These are phyloP conservation scores for Ophiognomonia clavigignenti-juglandacearum DNA, from an alignment of 2,329 filamentous ascomycete species.

Conservation along the genomic window DNA sequence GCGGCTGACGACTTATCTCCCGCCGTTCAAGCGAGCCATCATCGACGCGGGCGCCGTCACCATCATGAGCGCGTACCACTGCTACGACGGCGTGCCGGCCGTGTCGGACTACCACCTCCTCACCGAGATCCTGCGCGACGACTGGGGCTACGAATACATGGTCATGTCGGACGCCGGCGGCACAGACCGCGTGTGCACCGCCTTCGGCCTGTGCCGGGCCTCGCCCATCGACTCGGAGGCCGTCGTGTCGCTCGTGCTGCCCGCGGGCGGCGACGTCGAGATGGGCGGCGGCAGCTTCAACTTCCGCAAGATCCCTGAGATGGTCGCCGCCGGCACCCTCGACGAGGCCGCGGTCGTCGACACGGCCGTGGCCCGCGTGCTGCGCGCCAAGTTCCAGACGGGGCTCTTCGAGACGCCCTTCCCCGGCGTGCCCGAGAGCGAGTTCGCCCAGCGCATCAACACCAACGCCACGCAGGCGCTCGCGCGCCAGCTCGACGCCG, in stretches of 20 bases:
- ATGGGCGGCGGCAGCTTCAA: constrained; percentile 75
- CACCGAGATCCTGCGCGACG: constrained; percentile 62
- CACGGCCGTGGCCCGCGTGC: constrained; percentile 58
- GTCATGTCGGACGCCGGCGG: constrained; percentile 61
- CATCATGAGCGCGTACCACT: constrained; percentile 72
- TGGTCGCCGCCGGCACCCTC: constrained; percentile 58
- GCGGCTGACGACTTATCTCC: constrained; percentile 51
- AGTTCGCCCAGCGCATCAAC: constrained; percentile 57
- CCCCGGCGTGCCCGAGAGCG: constrained; percentile 47
- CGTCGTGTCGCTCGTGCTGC: constrained; percentile 54
- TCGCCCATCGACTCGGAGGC: constrained; percentile 60
- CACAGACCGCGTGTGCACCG: constrained; percentile 61
- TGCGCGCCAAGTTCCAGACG: constrained; percentile 63
- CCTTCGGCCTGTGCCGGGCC: constrained; percentile 59
- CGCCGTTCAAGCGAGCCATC: constrained; percentile 64
- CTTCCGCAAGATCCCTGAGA: constrained; percentile 59
- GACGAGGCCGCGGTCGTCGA: constrained; percentile 57
- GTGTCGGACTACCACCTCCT: constrained; percentile 62
- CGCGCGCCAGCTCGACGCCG: constrained; percentile 58
- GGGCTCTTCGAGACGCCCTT: constrained; percentile 70
- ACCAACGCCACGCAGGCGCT: constrained; percentile 53
- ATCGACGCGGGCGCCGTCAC: constrained; percentile 60
- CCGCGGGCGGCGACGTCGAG: constrained; percentile 67
- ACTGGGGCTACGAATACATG: constrained; percentile 71
- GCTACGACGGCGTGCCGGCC: constrained; percentile 67